Base-by-base conservation (phyloP, 1,284 basidiomycete species). In the Cryptococcus sp. region DNA sequence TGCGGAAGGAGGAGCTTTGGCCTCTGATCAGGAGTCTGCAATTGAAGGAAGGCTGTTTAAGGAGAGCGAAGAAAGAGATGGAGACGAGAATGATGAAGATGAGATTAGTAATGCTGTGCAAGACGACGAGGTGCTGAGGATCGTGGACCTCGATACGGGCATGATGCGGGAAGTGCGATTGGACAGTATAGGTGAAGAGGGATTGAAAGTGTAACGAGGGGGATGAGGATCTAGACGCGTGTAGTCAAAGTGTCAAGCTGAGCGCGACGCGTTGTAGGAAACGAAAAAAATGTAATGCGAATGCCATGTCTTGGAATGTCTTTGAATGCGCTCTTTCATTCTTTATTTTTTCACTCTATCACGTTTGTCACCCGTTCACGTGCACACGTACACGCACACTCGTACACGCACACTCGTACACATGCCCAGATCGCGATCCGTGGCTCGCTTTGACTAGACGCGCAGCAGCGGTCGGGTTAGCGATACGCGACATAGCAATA, bases 111-210 rank as follows among this genome's bases (percentile, higher is more conserved):
- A 23, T 5, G 39, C 23, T 20, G 29, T 40, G 50, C 50, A 22
- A 17, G n/a, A 26, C 20, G 44, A 25, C 25, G 46, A 17, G 46
- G n/a, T 47, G 19, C 17, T 47, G 22, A 47, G 26, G 46, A 26
- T 59, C 17, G 26, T 43, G 23, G 57, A 59, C 46, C 39, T 59
- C 38, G 57, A 59, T 50, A 59, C 57, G 20, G 57, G 57, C 26
- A 22, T 58, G 17, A 41, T 41, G 17, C 52, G 46, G 44, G 49
- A 58, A 46, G 47, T 58, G n/a, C 52, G 40, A 45, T 46, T 54
- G 17, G 56, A 44, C 15, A 44, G 41, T 44, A n/a, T 44, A 5
- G 41, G 41, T 8, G 41, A 44, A n/a, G 41, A 44, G 41, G 41
- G 41, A 44, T 44, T 44, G 29, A 34, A 10, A 34, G 29, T 34